Evolutionary conservation across 129 eudicot species (phyloP), one percentile per base, ranked within the genome.

Genomic region (Ambrosia artemisiifolia): DNA sequence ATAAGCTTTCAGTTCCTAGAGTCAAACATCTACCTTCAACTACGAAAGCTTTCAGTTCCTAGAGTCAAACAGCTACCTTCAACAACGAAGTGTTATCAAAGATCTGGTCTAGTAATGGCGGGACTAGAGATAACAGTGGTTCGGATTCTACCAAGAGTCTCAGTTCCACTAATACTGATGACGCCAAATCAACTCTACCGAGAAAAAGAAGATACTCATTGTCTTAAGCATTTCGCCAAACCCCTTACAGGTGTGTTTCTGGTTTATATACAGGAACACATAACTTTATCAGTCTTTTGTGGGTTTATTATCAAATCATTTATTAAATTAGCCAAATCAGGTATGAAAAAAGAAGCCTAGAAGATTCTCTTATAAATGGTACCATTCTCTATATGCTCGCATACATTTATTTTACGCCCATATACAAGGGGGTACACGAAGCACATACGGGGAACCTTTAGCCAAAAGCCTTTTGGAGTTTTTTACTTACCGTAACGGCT

Each of bases 81-180:
- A 71, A 78, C 96, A 7, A 89, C 79, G 85, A 84, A 43, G 73
- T 93, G 10, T 82, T 93, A 35, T 87, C 95, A 0, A 90, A 84
- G 77, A 81, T 93, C 18, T 93, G 95, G 96, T 89, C 95, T 2
- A 79, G 82, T 35, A 93, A 86, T 50, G 85, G 85, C 9, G 85
- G 76, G 3, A 79, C 62, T 38, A 83, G 78, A 11, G 98, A 93
- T 83, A 85, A 86, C n/a, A 93, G 98, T 46, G 95, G 98, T 56
- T 93, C 98, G 8, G 95, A 87, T 84, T 93, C 98, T 11, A 87
- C 98, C 0, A 96, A 87, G 66, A 85, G 92, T 70, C 90, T 84
- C 34, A 91, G 95, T 40, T 87, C 95, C 18, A 85, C 77, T 16
- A 85, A 83, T 75, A 84, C 81, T 3, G 96, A 93, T 43, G 98